A percentile compares a stretch with the other conserved stretches of the same genome.
Conservation (phyloP, 257 asterid genomes). For the Forsythia viridissima region DNA sequence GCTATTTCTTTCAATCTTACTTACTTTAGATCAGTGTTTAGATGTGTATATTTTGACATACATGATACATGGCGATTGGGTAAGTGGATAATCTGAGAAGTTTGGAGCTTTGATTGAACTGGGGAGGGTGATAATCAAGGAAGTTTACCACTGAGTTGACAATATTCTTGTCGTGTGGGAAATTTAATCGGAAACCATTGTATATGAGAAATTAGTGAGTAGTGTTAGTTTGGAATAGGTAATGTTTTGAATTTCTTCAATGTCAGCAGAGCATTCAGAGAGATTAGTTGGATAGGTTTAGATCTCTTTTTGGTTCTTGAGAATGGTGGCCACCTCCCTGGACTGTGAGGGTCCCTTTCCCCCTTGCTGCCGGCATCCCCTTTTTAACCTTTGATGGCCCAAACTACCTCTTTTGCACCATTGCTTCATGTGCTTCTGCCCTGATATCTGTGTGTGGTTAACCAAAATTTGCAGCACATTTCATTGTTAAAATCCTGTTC, state of each 20-base stretch:
- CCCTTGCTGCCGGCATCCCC: neutral
- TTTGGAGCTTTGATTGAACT: neutral
- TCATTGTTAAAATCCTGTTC: neutral
- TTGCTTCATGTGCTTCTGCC: neutral
- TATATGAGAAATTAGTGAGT: neutral
- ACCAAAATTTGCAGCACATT: neutral
- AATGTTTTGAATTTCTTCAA: neutral
- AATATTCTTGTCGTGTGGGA: neutral
- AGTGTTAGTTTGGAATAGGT: neutral
- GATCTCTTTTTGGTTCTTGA: neutral
- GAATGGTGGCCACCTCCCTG: neutral
- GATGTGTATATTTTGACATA: neutral
- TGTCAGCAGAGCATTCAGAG: neutral
- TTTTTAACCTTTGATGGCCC: neutral
- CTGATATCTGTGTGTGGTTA: neutral
- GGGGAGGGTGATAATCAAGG: neutral
- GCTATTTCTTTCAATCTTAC: too few species aligned
- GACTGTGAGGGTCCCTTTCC: neutral
- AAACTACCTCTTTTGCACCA: neutral
- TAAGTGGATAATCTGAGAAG: neutral
- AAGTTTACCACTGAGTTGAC: too few species aligned
- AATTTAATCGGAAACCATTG: too few species aligned
- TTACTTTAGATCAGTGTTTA: neutral
- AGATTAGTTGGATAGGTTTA: neutral
- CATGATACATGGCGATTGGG: neutral